Percentiles rank a stretch among this genome's conserved stretches.
phyloP scores from a whole-genome alignment of 805 yeast species.

The Brettanomyces sp. region DNA sequence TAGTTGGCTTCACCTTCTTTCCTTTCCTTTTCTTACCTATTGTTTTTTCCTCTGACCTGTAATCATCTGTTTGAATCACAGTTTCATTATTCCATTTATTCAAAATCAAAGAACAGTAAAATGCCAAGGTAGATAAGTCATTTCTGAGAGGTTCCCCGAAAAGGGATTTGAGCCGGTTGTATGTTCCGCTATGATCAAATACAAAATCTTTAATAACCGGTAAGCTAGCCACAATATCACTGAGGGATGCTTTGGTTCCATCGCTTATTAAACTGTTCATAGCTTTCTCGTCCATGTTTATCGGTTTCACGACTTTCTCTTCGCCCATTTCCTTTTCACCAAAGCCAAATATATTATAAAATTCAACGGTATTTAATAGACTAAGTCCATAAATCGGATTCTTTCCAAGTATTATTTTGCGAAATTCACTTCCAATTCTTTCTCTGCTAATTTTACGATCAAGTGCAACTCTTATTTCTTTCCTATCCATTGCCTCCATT shows the following conservation, averaged over 20 bases:
- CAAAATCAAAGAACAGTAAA: constrained; percentile 43
- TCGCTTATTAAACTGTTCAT: constrained; percentile 1
- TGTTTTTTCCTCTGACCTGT: no score
- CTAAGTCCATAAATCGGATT: constrained; percentile 57
- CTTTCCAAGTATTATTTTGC: constrained; percentile 59
- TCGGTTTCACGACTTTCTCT: constrained; percentile 11
- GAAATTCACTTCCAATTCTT: constrained; percentile 78
- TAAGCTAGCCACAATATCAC: constrained; percentile 12
- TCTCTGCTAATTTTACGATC: constrained; percentile 77
- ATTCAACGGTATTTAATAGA: constrained; percentile 43
- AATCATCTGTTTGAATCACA: constrained; percentile 10
- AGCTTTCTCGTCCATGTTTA: not conserved
- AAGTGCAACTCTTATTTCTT: constrained; percentile 49
- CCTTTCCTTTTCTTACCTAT: not conserved
- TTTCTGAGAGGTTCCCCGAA: constrained; percentile 4
- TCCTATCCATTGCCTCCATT: constrained; percentile 52
- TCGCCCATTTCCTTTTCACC: constrained; percentile 19
- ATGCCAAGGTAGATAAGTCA: constrained; percentile 16
- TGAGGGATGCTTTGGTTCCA: constrained; percentile 1
- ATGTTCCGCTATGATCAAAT: not conserved
- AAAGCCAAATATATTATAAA: constrained; percentile 51
- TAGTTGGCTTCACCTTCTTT: constrained; percentile 18
- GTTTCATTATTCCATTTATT: constrained; percentile 36
- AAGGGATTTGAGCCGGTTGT: not conserved
- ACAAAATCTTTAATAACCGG: constrained; percentile 10